These are phyloP conservation scores for Cytospora chrysosperma DNA, from an alignment of 2,329 filamentous ascomycete genomes.

Conservation along the genomic window DNA sequence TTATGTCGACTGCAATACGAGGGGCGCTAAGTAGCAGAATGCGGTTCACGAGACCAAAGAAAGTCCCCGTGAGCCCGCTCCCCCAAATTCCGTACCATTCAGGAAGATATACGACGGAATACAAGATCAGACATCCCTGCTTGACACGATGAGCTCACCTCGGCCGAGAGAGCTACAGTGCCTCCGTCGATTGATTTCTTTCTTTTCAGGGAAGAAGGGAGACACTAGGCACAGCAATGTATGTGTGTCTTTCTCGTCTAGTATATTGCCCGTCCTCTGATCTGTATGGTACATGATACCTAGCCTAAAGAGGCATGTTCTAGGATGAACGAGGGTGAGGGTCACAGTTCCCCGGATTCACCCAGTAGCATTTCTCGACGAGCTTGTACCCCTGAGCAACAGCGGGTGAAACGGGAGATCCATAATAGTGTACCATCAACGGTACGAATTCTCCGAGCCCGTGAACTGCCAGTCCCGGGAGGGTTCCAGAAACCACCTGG, in stretches of 20 bases:
- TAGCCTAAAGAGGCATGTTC: too few species aligned
- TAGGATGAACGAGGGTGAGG: neutral
- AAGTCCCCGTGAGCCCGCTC: too few species aligned
- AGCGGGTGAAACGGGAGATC: neutral
- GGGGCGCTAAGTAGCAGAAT: slow-evolving; percentile 19
- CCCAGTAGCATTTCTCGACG: neutral
- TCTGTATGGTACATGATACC: too few species aligned
- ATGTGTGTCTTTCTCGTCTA: neutral
- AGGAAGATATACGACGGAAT: neutral
- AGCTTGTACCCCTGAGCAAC: neutral
- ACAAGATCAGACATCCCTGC: neutral
- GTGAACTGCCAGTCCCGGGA: neutral
- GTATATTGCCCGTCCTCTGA: neutral
- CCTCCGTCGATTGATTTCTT: neutral
- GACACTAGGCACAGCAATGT: neutral
- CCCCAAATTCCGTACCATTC: too few species aligned
- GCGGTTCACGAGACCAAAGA: slow-evolving; percentile 1
- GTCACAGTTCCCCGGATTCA: neutral
- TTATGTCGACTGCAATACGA: slow-evolving; percentile 21
- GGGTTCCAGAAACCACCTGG: neutral
- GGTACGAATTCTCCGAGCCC: slow-evolving; percentile 9
- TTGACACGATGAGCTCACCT: slow-evolving; percentile 8
- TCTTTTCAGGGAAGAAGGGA: neutral
- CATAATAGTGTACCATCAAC: neutral
- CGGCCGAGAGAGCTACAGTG: neutral